Base-by-base conservation (phyloP, 2,329 filamentous ascomycete species). In the Beauveria pseudobassiana region DNA sequence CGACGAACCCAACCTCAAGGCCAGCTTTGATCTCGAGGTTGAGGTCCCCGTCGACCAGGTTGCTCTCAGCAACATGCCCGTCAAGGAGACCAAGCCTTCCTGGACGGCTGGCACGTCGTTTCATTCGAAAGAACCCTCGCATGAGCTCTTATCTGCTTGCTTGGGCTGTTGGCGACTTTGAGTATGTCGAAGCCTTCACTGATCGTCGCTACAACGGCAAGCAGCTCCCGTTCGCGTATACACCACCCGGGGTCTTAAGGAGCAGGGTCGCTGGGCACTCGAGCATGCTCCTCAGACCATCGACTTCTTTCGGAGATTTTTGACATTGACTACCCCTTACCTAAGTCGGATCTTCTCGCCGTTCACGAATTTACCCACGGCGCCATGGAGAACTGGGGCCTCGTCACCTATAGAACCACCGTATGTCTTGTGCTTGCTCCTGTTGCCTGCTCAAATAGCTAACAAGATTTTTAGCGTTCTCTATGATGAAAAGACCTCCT, bases 151-250 rank as follows among this genome's bases (percentile, higher is more conserved):
- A 96, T 75, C 85, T 97, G 34, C 80, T 96, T 28, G 92, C 93
- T 24, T 97, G 95, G 95, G 93, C 93, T 24, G 85, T 97, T 64
- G 95, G 95, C 63, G 93, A 99, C 74, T 98, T 99, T 66, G 93
- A 98, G 76, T 96, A 96, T 69, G 87, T 98, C 60, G 95, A 99
- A 77, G 90, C 89, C 59, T 89, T 90, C 72, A 99, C 95, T 3
- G 84, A 91, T 71, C 87, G 93, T 68, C 87, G 89, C 73, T 98
- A 99, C 77, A 90, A 96, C 64, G 93, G 92, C 70, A 92, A 93
- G 78, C 87, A 85, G 71, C 84, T 99, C 40, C 95, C 20, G 93
- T 98, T 59, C 88, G 95, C 65, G 93, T 99, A 40, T 99, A 98
- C 76, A 97, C 93, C 1, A 98, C 93, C 10, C 88, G 87, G 65